A percentile compares a stretch with the other conserved stretches of the same genome.
Evolutionary conservation across 305 asterid species (phyloP).

Genomic region (Withania somnifera): DNA sequence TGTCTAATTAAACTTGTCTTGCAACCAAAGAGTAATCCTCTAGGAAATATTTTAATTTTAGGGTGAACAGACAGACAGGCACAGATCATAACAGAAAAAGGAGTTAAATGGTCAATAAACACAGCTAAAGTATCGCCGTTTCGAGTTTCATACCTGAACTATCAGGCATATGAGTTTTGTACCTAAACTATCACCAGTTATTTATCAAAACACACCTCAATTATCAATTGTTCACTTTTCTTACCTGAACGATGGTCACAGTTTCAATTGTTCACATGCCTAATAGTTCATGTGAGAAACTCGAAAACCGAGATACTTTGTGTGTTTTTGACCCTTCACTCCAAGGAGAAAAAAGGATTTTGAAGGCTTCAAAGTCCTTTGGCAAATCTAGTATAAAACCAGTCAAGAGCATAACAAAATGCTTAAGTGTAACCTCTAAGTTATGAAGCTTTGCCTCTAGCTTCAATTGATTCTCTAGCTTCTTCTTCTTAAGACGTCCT

Average conservation of each 20-base stretch:
- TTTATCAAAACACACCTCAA: too few relatives aligned
- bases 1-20: neutral
- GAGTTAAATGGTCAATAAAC: too few relatives aligned
- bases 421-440: conserved; percentile 40
- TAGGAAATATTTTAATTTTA: neutral
- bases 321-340: too few relatives aligned
- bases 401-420: neutral
- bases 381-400: neutral
- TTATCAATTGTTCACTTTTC: too few relatives aligned
- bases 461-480: conserved; percentile 67
- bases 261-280: too few relatives aligned
- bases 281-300: too few relatives aligned
- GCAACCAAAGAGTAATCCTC: neutral
- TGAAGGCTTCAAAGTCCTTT: neutral
- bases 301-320: too few relatives aligned
- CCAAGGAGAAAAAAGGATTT: neutral
- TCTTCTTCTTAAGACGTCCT: conserved; percentile 70
- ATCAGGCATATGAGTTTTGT: too few relatives aligned
- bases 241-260: too few relatives aligned
- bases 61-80: neutral
- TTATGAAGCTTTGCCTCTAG: conserved; percentile 83
- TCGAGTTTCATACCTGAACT: too few relatives aligned
- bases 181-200: too few relatives aligned
- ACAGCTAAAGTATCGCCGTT: too few relatives aligned
- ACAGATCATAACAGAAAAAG: neutral